Conservation (phyloP, 2,329 filamentous ascomycete genomes). For the Emergomyces pasteurianus region DNA sequence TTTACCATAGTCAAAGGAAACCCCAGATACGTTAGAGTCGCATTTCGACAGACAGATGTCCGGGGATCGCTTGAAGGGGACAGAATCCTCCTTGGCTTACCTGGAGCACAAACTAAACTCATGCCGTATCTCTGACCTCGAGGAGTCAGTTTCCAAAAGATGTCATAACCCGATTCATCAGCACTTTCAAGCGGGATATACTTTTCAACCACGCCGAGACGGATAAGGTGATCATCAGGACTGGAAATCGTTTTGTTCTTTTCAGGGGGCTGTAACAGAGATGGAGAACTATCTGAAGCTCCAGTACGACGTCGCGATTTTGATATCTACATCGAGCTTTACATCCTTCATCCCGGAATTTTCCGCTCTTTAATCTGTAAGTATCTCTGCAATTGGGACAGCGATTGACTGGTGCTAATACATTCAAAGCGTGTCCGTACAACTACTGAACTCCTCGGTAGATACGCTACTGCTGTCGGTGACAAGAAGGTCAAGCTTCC, state of each 20-base stretch:
- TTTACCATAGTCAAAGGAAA: background rate
- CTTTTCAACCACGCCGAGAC: background rate
- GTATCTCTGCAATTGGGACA: background rate
- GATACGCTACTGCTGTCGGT: background rate
- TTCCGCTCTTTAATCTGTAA: background rate
- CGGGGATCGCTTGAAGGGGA: background rate
- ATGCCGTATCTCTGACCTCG: background rate
- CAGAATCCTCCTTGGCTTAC: background rate
- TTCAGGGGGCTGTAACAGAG: background rate
- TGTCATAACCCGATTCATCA: background rate
- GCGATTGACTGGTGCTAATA: background rate
- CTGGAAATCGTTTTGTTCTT: background rate
- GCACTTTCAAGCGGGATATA: background rate
- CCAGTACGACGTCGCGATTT: constrained; percentile 1
- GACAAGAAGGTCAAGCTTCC: background rate
- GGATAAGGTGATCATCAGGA: background rate
- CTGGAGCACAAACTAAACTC: background rate
- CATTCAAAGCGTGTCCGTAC: background rate
- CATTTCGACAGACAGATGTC: background rate
- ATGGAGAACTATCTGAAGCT: background rate
- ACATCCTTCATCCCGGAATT: background rate
- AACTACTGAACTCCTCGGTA: background rate
- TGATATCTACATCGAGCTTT: background rate
- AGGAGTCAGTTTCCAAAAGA: background rate
- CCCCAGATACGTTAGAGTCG: background rate